phyloP scores from a whole-genome alignment of 2,329 filamentous ascomycete genomes.

The Paecilomyces sp. region DNA sequence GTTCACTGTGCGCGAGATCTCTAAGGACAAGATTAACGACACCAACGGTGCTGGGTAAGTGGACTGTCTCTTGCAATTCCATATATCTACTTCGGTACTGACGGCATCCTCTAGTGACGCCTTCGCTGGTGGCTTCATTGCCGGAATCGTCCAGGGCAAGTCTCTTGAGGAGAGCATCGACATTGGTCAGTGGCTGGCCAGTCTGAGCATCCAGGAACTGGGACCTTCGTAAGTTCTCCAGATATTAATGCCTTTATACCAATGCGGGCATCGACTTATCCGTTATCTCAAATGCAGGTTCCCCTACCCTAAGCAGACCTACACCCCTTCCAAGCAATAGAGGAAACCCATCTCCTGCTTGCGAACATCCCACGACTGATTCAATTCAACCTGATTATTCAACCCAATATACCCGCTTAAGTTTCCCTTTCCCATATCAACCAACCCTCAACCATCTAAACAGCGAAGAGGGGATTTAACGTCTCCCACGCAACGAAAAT shows the following conservation, averaged over 20 bases:
- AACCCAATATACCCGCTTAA: slow-evolving; percentile 34
- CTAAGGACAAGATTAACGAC: slow-evolving; percentile 75
- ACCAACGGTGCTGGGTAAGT: slow-evolving; percentile 80
- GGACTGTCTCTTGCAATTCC: background rate
- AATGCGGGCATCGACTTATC: slow-evolving; percentile 9
- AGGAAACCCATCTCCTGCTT: background rate
- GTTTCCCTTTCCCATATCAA: slow-evolving; percentile 9
- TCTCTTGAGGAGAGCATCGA: slow-evolving; percentile 70
- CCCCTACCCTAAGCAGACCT: slow-evolving; percentile 75
- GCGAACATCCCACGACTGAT: slow-evolving; percentile 13
- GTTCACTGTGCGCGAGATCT: slow-evolving; percentile 75
- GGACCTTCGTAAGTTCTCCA: slow-evolving; percentile 76
- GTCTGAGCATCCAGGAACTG: slow-evolving; percentile 87
- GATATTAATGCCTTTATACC: background rate
- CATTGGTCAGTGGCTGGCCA: slow-evolving; percentile 94
- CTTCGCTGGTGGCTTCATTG: slow-evolving; percentile 89
- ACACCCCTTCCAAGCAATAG: slow-evolving; percentile 42
- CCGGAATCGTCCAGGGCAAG: slow-evolving; percentile 81
- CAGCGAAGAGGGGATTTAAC: slow-evolving; percentile 2
- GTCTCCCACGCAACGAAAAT: background rate
- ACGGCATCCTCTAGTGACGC: slow-evolving; percentile 59
- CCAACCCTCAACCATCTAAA: slow-evolving; percentile 10
- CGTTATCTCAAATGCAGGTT: slow-evolving; percentile 46
- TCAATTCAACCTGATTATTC: slow-evolving; percentile 26
- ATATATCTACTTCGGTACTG: background rate